Evolutionary conservation across 371 early-diverging fungal species (phyloP).

Genomic region (Mortierella sp.): DNA sequence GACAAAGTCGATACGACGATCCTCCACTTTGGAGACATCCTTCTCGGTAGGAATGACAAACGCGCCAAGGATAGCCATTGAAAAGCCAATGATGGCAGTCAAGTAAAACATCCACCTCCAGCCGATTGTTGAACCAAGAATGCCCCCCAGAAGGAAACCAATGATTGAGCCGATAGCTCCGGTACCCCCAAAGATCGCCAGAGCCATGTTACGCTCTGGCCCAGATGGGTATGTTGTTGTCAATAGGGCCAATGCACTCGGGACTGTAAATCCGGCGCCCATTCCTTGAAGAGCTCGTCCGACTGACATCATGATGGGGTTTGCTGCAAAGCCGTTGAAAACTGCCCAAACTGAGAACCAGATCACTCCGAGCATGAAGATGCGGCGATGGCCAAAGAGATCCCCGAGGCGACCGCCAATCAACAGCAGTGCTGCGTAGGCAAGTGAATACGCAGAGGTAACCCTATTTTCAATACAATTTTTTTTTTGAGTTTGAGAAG

Average conservation of each 20-base stretch:
- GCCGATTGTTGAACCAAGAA: constrained; percentile 47
- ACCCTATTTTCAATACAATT: constrained; percentile 27
- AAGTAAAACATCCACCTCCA: constrained; percentile 64
- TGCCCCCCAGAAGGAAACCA: constrained; percentile 35
- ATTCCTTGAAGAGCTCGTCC: constrained; percentile 62
- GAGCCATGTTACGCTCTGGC: constrained; percentile 31
- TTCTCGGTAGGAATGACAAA: constrained; percentile 36
- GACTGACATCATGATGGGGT: constrained; percentile 55
- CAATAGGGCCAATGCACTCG: constrained; percentile 60
- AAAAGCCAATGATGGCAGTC: constrained; percentile 54
- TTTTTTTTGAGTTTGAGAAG: background rate
- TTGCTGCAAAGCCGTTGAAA: constrained; percentile 55
- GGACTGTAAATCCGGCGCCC: constrained; percentile 63
- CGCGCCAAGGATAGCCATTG: constrained; percentile 28
- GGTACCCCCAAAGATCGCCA: constrained; percentile 43
- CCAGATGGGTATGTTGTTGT: constrained; percentile 47
- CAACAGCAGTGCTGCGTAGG: constrained; percentile 61
- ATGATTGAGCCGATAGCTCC: constrained; percentile 32
- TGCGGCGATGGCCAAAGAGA: constrained; percentile 58
- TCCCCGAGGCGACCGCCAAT: constrained; percentile 62
- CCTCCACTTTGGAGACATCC: constrained; percentile 14
- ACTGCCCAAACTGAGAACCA: constrained; percentile 55
- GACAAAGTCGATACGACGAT: constrained; percentile 53
- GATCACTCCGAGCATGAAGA: constrained; percentile 53
- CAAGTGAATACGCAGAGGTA: constrained; percentile 58